Conservation (phyloP, 805 yeast species). For the Cyberlindnera saturnus region DNA sequence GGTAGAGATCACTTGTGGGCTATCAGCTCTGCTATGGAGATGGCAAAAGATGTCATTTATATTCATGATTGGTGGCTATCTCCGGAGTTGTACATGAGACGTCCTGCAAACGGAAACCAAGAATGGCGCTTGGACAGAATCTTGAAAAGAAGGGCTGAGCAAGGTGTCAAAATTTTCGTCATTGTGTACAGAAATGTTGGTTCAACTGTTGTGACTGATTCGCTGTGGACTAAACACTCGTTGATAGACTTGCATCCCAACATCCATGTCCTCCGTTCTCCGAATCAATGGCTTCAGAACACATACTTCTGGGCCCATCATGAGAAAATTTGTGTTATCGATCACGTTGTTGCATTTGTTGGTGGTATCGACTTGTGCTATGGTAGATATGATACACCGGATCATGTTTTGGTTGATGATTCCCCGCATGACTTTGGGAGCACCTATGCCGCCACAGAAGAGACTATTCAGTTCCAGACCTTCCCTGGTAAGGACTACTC, state of each 20-base stretch:
- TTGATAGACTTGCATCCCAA: constrained; percentile 79
- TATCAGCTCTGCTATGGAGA: constrained; percentile 80
- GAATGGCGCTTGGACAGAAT: constrained; percentile 88
- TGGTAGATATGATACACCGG: constrained; percentile 96
- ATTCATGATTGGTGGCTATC: constrained; percentile 99
- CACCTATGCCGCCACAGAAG: constrained; percentile 29
- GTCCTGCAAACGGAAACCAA: constrained; percentile 95
- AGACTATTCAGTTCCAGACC: constrained; percentile 41
- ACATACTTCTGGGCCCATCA: constrained; percentile 99
- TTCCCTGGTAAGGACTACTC: constrained; percentile 98
- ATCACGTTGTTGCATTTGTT: constrained; percentile 79
- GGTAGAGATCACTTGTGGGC: constrained; percentile 97
- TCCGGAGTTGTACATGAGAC: constrained; percentile 86
- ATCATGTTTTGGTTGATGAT: constrained; percentile 85
- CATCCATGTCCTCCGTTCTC: constrained; percentile 87
- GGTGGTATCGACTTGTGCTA: constrained; percentile 96
- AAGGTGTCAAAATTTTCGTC: constrained; percentile 90
- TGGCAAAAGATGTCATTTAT: constrained; percentile 89
- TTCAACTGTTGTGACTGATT: constrained; percentile 86
- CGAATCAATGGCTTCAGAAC: constrained; percentile 88
- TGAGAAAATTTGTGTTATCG: constrained; percentile 84
- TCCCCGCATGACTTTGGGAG: constrained; percentile 31
- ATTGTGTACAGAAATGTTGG: constrained; percentile 94
- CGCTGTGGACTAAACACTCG: constrained; percentile 91
- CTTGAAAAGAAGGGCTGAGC: constrained; percentile 82